Conservation (phyloP, 2,329 filamentous ascomycete species). For the Aureobasidium sp. region DNA sequence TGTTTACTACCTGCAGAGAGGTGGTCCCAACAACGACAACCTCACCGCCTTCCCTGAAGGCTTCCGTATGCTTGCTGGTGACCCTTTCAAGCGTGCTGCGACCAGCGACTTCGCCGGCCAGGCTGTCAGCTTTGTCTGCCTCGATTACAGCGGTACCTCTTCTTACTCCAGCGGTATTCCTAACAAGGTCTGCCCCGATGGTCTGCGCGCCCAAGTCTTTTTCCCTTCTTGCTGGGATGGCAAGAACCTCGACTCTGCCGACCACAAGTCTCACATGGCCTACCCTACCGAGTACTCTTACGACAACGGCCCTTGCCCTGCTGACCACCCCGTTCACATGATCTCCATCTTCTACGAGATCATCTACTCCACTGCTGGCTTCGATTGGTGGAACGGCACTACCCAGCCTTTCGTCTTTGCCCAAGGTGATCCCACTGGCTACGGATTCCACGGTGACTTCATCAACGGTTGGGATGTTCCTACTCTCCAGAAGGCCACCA, state of each 20-base stretch:
- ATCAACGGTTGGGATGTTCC: slow-evolving; percentile 59
- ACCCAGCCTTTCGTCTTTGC: slow-evolving; percentile 58
- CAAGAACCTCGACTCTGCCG: slow-evolving; percentile 44
- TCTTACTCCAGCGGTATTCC: slow-evolving; percentile 56
- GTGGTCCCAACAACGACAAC: slow-evolving; percentile 51
- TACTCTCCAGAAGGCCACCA: slow-evolving; percentile 57
- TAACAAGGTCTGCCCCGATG: slow-evolving; percentile 57
- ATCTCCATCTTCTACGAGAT: slow-evolving; percentile 55
- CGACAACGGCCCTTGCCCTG: slow-evolving; percentile 46
- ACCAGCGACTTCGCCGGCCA: slow-evolving; percentile 46
- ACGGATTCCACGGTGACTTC: slow-evolving; percentile 64
- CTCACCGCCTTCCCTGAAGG: slow-evolving; percentile 62
- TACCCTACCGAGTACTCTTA: slow-evolving; percentile 44
- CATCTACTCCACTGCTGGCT: slow-evolving; percentile 46
- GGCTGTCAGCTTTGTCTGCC: slow-evolving; percentile 51
- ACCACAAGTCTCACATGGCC: slow-evolving; percentile 58
- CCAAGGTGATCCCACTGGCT: slow-evolving; percentile 63
- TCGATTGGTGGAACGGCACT: slow-evolving; percentile 44
- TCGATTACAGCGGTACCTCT: slow-evolving; percentile 38
- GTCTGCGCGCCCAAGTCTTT: slow-evolving; percentile 57
- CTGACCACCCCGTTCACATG: slow-evolving; percentile 45
- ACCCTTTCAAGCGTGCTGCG: slow-evolving; percentile 49
- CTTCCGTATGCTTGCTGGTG: slow-evolving; percentile 63
- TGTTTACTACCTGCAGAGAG: slow-evolving; percentile 59
- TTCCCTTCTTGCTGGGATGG: slow-evolving; percentile 71